Conservation (phyloP, 345 rosid species). For the Eucalyptus curtisii region DNA sequence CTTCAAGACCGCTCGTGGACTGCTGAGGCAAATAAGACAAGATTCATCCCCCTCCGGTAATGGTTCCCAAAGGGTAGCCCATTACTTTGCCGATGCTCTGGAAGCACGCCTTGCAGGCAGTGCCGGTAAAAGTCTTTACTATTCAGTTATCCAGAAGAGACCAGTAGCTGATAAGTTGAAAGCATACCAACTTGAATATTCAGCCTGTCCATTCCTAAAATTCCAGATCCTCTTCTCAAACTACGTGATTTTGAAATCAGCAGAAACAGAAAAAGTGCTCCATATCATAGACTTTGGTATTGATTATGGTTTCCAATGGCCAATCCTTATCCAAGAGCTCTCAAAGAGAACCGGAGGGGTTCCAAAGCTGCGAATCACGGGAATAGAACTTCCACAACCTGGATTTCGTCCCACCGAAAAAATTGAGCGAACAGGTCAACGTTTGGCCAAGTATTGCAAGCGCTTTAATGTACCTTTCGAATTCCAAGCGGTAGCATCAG, state of each 20-base stretch:
- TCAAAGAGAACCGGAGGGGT: constrained; percentile 15
- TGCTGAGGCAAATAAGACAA: constrained; percentile 19
- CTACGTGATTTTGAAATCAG: constrained; percentile 8
- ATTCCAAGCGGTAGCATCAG: constrained; percentile 45
- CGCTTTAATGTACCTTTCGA: constrained; percentile 73
- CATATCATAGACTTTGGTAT: constrained; percentile 52
- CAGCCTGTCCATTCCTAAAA: constrained; percentile 20
- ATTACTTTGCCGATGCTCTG: constrained; percentile 28
- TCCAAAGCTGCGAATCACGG: constrained; percentile 44
- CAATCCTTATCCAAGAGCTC: constrained; percentile 24
- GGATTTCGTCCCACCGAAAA: constrained; percentile 10
- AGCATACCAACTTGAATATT: constrained; percentile 19
- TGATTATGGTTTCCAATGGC: constrained; percentile 41
- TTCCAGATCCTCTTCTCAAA: constrained; percentile 14
- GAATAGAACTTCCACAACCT: constrained; percentile 10
- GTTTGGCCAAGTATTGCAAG: constrained; percentile 57
- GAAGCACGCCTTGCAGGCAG: constrained; percentile 10
- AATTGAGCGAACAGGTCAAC: constrained; percentile 47
- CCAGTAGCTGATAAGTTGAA: constrained; percentile 30
- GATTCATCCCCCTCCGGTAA: constrained; percentile 19
- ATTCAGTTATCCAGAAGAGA: not conserved
- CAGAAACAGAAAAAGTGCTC: constrained; percentile 17
- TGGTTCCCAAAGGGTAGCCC: constrained; percentile 21
- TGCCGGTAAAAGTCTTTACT: constrained; percentile 1
- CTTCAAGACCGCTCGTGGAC: constrained; percentile 5